phyloP scores from a whole-genome alignment of 495 filamentous ascomycete genomes.

The Hypoxylon perforatum region DNA sequence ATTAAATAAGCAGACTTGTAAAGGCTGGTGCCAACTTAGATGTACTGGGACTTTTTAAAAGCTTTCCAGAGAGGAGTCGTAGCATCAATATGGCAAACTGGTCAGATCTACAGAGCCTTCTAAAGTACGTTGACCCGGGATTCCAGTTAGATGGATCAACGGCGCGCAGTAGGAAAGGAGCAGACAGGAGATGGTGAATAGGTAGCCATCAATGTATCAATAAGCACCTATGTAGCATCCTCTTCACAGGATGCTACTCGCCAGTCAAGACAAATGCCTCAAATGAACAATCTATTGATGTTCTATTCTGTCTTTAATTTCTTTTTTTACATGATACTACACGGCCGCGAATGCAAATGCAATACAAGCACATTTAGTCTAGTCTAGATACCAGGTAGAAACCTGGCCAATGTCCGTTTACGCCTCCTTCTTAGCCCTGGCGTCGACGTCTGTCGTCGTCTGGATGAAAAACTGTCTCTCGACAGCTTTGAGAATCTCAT shows the following conservation, averaged over 20 bases:
- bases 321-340: constrained; percentile 17
- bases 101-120: neutral
- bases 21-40: neutral
- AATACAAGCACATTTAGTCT: constrained; percentile 35
- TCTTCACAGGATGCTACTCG: constrained; percentile 2
- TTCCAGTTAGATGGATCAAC: neutral
- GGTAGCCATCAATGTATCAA: constrained; percentile 29
- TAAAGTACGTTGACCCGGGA: neutral
- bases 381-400: constrained; percentile 45
- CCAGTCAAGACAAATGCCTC: constrained; percentile 17
- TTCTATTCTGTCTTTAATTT: constrained; percentile 27
- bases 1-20: constrained; percentile 48
- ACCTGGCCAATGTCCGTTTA: constrained; percentile 29
- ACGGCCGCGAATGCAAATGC: constrained; percentile 14
- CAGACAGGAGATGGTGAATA: constrained; percentile 18
- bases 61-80: neutral
- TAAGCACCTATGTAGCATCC: constrained; percentile 24
- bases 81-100: neutral
- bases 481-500: constrained; percentile 85
- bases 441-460: constrained; percentile 37
- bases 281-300: neutral
- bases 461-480: constrained; percentile 74
- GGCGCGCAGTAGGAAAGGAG: constrained; percentile 1
- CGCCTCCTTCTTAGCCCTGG: constrained; percentile 57
- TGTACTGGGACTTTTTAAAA: neutral